Percentiles rank a stretch among this genome's conserved stretches.
Evolutionary conservation across 306 rosid species (phyloP).

Genomic region (Gynostemma pentaphyllum): DNA sequence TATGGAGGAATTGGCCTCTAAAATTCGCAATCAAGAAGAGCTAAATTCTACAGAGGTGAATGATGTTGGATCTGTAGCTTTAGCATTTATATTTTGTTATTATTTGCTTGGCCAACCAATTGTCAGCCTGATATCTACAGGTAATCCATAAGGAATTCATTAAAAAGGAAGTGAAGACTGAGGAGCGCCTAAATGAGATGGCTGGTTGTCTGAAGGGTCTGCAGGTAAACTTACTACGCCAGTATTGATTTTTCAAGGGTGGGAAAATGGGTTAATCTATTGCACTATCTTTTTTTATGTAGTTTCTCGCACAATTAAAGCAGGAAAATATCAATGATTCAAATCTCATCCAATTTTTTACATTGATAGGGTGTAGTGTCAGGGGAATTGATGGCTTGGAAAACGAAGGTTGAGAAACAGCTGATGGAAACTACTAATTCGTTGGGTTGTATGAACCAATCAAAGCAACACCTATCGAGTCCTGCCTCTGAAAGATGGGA

Average conservation of each 20-base stretch:
- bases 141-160: slow-evolving; percentile 40
- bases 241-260: not conserved
- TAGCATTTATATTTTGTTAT: slow-evolving; percentile 4
- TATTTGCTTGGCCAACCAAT: slow-evolving; percentile 9
- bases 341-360: not conserved
- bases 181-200: slow-evolving; percentile 39
- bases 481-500: slow-evolving; percentile 54
- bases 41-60: slow-evolving; percentile 37
- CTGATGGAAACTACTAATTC: slow-evolving; percentile 40
- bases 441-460: slow-evolving; percentile 33
- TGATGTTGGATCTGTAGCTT: slow-evolving; percentile 15
- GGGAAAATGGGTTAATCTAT: not conserved
- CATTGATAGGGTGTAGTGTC: slow-evolving; percentile 41
- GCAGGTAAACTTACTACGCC: slow-evolving; percentile 39
- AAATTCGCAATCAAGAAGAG: slow-evolving; percentile 33
- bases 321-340: not conserved
- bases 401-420: slow-evolving; percentile 54
- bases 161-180: slow-evolving; percentile 49
- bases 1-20: slow-evolving; percentile 45
- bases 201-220: slow-evolving; percentile 49
- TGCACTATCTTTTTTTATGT: not conserved
- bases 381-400: slow-evolving; percentile 53
- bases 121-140: slow-evolving; percentile 21
- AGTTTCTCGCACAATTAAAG: not conserved
- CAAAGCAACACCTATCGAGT: slow-evolving; percentile 30